Percentiles rank a stretch among this genome's conserved stretches.
Conservation (phyloP, 768 basidiomycete genomes). For the Trametes sanguinea region DNA sequence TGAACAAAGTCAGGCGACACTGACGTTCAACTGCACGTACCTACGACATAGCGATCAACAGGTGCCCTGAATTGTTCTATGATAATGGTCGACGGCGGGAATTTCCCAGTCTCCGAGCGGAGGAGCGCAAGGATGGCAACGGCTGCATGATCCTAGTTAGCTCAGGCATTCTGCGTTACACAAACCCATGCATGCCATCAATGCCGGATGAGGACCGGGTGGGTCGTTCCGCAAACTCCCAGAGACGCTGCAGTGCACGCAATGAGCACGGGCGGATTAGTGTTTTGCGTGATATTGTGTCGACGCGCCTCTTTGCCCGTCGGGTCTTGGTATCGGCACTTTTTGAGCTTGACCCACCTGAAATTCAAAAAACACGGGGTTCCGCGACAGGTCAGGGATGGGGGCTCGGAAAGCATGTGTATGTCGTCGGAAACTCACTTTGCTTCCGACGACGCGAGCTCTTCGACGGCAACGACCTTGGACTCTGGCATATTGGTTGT, state of each 20-base stretch:
- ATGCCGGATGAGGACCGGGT: slow-evolving; percentile 75
- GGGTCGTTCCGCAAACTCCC: slow-evolving; percentile 88
- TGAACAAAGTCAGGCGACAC: not conserved
- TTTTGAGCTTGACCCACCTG: slow-evolving; percentile 87
- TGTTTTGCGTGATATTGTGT: not conserved
- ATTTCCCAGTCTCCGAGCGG: slow-evolving; percentile 69
- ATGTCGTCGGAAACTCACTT: slow-evolving; percentile 45
- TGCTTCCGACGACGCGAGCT: slow-evolving; percentile 56
- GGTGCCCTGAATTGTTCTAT: slow-evolving; percentile 95
- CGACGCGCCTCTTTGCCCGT: slow-evolving; percentile 67
- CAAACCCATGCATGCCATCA: slow-evolving; percentile 57
- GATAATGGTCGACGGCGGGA: slow-evolving; percentile 76
- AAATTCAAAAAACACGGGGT: not conserved
- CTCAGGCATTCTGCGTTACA: not conserved
- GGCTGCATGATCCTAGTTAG: slow-evolving; percentile 43
- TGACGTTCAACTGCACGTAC: slow-evolving; percentile 36
- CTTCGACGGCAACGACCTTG: slow-evolving; percentile 52
- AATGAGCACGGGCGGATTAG: not conserved
- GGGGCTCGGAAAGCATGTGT: not conserved
- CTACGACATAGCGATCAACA: slow-evolving; percentile 73
- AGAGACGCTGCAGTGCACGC: slow-evolving; percentile 56
- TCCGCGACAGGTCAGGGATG: not conserved
- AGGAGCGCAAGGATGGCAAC: slow-evolving; percentile 85
- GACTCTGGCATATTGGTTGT: slow-evolving; percentile 40
- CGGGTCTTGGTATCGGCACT: slow-evolving; percentile 77